phyloP scores from a whole-genome alignment of 1,284 basidiomycete genomes.

The Irpex sp. region DNA sequence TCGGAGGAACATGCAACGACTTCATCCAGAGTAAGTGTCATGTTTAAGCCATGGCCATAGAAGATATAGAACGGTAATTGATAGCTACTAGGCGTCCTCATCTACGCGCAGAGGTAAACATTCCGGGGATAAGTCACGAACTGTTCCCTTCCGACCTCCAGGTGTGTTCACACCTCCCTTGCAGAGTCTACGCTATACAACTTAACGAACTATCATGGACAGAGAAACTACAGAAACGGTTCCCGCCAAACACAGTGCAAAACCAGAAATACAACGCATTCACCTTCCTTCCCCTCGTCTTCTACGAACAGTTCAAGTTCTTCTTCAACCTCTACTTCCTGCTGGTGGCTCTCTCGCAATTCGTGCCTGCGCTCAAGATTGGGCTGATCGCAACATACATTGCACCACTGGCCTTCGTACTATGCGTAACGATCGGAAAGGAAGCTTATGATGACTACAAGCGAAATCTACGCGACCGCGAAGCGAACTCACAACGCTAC shows the following conservation, averaged over 20 bases:
- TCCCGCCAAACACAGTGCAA: slow-evolving; percentile 84
- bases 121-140: slow-evolving; percentile 68
- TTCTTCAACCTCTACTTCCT: slow-evolving; percentile 99
- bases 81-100: slow-evolving; percentile 29
- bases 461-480: slow-evolving; percentile 85
- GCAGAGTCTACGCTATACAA: no score
- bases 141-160: slow-evolving; percentile 72
- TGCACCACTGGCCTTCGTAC: slow-evolving; percentile 93
- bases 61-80: background rate
- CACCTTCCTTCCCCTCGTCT: slow-evolving; percentile 93
- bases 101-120: slow-evolving; percentile 25
- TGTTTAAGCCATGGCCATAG: background rate
- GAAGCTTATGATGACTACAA: slow-evolving; percentile 98
- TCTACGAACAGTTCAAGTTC: slow-evolving; percentile 99
- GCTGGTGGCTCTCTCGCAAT: slow-evolving; percentile 94
- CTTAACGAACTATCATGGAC: no score
- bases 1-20: slow-evolving; percentile 19
- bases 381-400: slow-evolving; percentile 97
- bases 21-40: slow-evolving; percentile 24
- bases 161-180: slow-evolving; percentile 37
- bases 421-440: slow-evolving; percentile 95
- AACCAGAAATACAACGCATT: slow-evolving; percentile 98
- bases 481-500: slow-evolving; percentile 94
- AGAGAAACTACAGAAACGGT: slow-evolving; percentile 70
- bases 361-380: slow-evolving; percentile 94